Evolutionary conservation across 305 asterid species (phyloP), one percentile per base, ranked within the genome.

Genomic region (Rubia tinctorum): DNA sequence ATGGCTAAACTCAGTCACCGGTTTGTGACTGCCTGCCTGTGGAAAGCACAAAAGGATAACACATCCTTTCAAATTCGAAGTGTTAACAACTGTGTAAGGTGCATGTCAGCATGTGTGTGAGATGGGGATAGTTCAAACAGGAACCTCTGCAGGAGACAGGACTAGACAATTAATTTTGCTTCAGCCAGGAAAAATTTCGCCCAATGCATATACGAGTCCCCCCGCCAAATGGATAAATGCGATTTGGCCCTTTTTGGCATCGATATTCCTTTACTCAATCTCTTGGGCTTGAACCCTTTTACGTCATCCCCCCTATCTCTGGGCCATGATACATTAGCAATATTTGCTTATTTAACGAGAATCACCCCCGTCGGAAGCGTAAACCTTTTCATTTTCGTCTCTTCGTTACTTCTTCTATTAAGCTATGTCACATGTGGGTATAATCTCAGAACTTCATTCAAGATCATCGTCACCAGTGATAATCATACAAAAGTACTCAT

Each of bases 251-350:
- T 79, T 80, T 4, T 82, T 78, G 22, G 83, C 88, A 78, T 72
- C 6, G 86, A 77, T 13, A 86, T 61, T 30, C 88, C 90, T 75
- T 79, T 86, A 0, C 75, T 66, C 10, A 84, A 87, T 71, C 90
- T 82, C 73, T 83, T 82, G 0, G 88, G 88, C 20, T 79, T 84
- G 79, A 88, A 85, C 42, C 82, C 80, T 7, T 72, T 77, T 22
- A 79, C 89, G 56, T 86, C 88, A 0, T 80, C 78, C 7, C 89
- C 88, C 91, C 84, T 44, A 80, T 71, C 63, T 86, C 73, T 0
- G 40, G 23, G 76, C 77, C 82, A 0, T 81, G 86, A 15, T 82
- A 37, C 65, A 60, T 3, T 25, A 60, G 65, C 65, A 60, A 8
- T 60, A 60, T 37, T 23, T 60, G 65, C 67, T 81, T 30, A 30